Evolutionary conservation across 225 moss, liverwort and hornwort species (phyloP), one percentile per base, ranked within the genome.

Genomic region (Polytrichum commune): DNA sequence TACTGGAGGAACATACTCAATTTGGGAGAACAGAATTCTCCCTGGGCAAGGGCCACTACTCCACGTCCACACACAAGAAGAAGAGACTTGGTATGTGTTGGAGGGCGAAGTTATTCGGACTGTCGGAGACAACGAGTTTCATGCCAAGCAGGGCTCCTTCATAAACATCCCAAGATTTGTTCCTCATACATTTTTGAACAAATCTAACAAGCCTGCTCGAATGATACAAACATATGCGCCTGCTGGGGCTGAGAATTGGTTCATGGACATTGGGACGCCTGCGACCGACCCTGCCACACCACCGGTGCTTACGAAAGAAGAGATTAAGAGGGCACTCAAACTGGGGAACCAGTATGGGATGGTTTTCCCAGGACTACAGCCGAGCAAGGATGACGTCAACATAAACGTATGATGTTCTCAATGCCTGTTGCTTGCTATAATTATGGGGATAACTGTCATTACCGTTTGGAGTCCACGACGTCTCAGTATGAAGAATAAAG

Each of bases 41-140:
- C 73, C 73, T 5, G 77, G 77, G 22, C 20, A 19, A 2, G 63
- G 73, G 1, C 72, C 66, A 25, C 81, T 70, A 22, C 26, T 54
- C 32, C 81, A 77, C 60, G 7, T 74, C 19, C 81, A 82, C 60
- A 73, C 73, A 64, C 69, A 74, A 19, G 77, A 82, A 38, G 73
- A 60, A 6, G 81, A 82, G 22, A 56, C 69, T 27, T 82, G 77
- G 74, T 77, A 73, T 60, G 55, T 82, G 28, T 28, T 82, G 25
- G 81, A 82, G 5, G 77, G 77, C 64, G 81, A 82, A 65, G 29
- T 82, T 18, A 19, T 23, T 2, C 63, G 73, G 74, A 69, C 28
- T 18, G 73, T 82, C n/a, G 73, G 69, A 62, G 77, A 69, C 27
- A 53, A 82, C 32, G 73, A 70, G 29, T 74, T 68, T 60, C 69